Evolutionary conservation across 345 rosid species (phyloP).

Genomic region (Euclidium syriacum): DNA sequence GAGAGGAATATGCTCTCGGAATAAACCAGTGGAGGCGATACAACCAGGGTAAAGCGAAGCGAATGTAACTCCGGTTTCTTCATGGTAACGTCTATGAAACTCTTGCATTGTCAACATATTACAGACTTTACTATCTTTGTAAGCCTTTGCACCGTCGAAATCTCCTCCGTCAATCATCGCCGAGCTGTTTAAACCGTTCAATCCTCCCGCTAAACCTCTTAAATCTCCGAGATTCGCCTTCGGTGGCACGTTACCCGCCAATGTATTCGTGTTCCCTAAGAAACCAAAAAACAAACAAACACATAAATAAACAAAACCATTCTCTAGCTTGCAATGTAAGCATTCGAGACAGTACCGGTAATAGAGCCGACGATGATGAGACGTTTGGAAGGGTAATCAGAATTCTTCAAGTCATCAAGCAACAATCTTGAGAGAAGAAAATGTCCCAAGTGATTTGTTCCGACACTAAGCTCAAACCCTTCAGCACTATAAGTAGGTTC

Average conservation of each 20-base stretch:
- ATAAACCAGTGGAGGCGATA: slow-evolving; percentile 94
- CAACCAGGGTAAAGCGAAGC: slow-evolving; percentile 96
- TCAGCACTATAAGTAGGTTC: slow-evolving; percentile 92
- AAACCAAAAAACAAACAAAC: slow-evolving; percentile 7
- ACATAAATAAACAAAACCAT: not conserved
- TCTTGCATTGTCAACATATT: slow-evolving; percentile 97
- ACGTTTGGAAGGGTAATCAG: slow-evolving; percentile 84
- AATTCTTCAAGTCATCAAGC: slow-evolving; percentile 74
- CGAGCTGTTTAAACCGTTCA: slow-evolving; percentile 75
- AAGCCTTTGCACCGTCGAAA: slow-evolving; percentile 96
- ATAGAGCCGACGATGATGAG: slow-evolving; percentile 93
- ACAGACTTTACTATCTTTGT: slow-evolving; percentile 98
- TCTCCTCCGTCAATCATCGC: slow-evolving; percentile 91
- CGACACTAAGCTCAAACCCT: slow-evolving; percentile 94
- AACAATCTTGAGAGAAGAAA: slow-evolving; percentile 79
- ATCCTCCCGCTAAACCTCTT: slow-evolving; percentile 85
- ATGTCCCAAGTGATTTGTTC: slow-evolving; percentile 94
- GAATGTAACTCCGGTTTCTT: slow-evolving; percentile 77
- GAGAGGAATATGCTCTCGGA: slow-evolving; percentile 92
- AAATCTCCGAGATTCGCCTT: slow-evolving; percentile 95
- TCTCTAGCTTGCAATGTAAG: not conserved
- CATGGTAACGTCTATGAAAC: slow-evolving; percentile 87
- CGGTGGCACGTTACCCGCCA: slow-evolving; percentile 96
- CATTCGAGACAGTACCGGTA: slow-evolving; percentile 47
- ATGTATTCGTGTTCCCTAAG: slow-evolving; percentile 91